phyloP scores from a whole-genome alignment of 208 protist species.

The Spongospora subterranea region DNA sequence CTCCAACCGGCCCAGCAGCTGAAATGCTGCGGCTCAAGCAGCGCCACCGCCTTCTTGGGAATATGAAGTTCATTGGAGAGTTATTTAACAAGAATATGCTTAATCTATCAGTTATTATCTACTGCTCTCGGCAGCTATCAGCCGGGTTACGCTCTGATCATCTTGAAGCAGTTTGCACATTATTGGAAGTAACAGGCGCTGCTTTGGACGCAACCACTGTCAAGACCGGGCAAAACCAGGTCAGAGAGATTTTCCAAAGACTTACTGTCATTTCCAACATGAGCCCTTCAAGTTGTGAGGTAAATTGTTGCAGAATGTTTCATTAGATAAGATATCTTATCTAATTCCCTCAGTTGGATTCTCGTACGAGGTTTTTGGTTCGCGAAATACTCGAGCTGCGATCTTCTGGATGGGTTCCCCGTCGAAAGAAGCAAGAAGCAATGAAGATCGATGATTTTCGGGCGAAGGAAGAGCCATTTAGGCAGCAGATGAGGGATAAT shows the following conservation, averaged over 20 bases:
- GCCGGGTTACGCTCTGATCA: conserved; percentile 44
- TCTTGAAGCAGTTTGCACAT: conserved; percentile 27
- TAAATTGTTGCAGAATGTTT: neutral
- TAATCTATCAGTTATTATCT: neutral
- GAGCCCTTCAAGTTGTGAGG: conserved; percentile 32
- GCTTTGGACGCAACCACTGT: neutral
- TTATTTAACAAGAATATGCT: conserved; percentile 49
- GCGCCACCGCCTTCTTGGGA: conserved; percentile 28
- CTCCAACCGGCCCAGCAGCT: neutral
- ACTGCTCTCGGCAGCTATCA: conserved; percentile 33
- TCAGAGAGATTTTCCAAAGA: conserved; percentile 24
- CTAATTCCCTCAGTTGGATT: neutral
- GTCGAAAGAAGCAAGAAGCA: conserved; percentile 45
- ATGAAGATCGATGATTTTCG: conserved; percentile 56
- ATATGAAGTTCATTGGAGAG: conserved; percentile 53
- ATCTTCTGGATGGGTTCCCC: conserved; percentile 25
- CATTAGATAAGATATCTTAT: neutral
- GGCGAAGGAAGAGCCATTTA: neutral
- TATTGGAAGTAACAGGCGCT: conserved; percentile 22
- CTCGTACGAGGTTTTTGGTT: conserved; percentile 14
- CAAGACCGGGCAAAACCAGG: neutral
- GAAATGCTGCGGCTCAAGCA: conserved; percentile 38
- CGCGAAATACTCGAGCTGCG: conserved; percentile 35
- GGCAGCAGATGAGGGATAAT: neutral
- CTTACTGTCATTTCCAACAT: conserved; percentile 21